phyloP scores from a whole-genome alignment of 805 yeast genomes.

The Myxozyma sirexii region DNA sequence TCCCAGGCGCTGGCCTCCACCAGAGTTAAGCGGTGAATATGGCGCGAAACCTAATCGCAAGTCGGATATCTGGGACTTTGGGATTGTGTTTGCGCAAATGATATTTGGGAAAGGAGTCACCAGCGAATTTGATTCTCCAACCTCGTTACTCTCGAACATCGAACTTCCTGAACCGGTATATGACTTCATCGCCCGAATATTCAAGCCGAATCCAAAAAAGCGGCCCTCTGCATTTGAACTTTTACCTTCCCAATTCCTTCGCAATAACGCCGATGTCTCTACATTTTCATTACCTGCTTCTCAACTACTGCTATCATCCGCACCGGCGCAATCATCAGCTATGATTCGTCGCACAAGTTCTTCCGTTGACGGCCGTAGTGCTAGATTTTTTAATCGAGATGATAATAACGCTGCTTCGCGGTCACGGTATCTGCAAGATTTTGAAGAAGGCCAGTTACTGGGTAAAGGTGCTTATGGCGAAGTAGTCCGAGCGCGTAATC shows the following conservation, averaged over 20 bases:
- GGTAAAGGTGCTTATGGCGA: conserved; percentile 98
- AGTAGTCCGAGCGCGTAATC: conserved; percentile 93
- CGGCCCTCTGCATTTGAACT: conserved; percentile 84
- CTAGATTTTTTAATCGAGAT: conserved; percentile 7
- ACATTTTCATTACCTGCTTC: background rate
- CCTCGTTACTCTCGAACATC: conserved; percentile 57
- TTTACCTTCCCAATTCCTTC: conserved; percentile 76
- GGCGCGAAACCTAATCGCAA: conserved; percentile 63
- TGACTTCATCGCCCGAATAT: conserved; percentile 67
- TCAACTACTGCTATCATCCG: background rate
- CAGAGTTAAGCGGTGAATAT: conserved; percentile 56
- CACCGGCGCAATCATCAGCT: background rate
- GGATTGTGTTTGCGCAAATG: conserved; percentile 71
- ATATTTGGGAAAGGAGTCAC: conserved; percentile 62
- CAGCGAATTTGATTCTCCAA: conserved; percentile 60
- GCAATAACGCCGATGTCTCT: conserved; percentile 49
- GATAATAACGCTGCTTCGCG: background rate
- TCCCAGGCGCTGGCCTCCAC: conserved; percentile 67
- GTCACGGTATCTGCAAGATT: conserved; percentile 87
- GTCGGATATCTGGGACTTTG: conserved; percentile 93
- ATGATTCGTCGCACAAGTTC: conserved; percentile 11
- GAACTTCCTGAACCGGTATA: conserved; percentile 59
- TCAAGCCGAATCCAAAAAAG: conserved; percentile 65
- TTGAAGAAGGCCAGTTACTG: conserved; percentile 87
- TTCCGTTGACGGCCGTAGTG: conserved; percentile 28